phyloP scores from a whole-genome alignment of 805 yeast genomes.

The Yarrowia bubula region DNA sequence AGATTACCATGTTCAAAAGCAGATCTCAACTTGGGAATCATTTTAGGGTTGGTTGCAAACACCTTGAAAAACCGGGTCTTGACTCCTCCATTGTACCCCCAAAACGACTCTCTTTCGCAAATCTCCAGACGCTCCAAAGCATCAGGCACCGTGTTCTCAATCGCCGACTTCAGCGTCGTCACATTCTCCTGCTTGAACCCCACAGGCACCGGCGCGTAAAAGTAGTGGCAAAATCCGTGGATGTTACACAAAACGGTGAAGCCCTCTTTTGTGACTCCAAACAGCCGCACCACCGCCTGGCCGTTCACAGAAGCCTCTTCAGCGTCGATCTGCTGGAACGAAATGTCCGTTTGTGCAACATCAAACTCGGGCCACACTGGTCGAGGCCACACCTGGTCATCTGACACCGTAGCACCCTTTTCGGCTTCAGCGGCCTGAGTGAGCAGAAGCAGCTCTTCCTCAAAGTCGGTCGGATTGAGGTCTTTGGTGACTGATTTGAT shows the following conservation, averaged over 20 bases:
- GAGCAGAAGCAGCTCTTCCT: constrained; percentile 51
- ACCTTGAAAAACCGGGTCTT: constrained; percentile 79
- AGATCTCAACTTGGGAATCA: constrained; percentile 65
- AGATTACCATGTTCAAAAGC: constrained; percentile 84
- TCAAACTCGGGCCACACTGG: constrained; percentile 51
- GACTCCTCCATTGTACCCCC: constrained; percentile 86
- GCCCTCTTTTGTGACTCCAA: constrained; percentile 86
- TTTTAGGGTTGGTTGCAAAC: constrained; percentile 60
- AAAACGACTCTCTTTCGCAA: constrained; percentile 73
- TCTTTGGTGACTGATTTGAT: constrained; percentile 1
- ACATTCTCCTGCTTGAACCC: constrained; percentile 63
- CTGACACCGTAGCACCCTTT: constrained; percentile 30
- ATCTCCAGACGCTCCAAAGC: constrained; percentile 69
- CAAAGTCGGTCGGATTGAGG: constrained; percentile 48
- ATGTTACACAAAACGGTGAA: constrained; percentile 87
- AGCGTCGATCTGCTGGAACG: constrained; percentile 91
- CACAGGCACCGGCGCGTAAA: constrained; percentile 87
- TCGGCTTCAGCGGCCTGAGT: constrained; percentile 40
- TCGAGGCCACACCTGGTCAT: constrained; percentile 54
- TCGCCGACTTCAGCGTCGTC: constrained; percentile 49
- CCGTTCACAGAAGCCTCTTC: constrained; percentile 71
- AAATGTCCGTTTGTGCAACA: constrained; percentile 51
- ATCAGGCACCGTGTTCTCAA: constrained; percentile 41
- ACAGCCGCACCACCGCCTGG: constrained; percentile 66
- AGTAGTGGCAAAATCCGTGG: constrained; percentile 82